phyloP scores from a whole-genome alignment of 108 stramenopile species.

The Nitzschia putrida region DNA sequence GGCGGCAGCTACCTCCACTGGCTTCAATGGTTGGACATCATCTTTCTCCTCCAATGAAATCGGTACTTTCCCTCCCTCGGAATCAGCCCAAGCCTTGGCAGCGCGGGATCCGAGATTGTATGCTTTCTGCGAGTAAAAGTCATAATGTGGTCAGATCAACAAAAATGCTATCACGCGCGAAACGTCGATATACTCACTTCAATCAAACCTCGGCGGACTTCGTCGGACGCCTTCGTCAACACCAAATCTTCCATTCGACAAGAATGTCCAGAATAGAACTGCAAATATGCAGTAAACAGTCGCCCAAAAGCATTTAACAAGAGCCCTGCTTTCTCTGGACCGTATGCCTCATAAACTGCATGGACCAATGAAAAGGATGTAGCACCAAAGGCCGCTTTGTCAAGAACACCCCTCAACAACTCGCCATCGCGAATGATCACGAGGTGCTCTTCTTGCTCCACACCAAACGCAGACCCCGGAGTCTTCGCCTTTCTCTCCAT shows the following conservation, averaged over 20 bases:
- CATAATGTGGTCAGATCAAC: neutral
- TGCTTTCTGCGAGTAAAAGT: conserved; percentile 42
- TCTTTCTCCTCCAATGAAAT: conserved; percentile 61
- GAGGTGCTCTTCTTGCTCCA: conserved; percentile 83
- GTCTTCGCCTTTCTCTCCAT: conserved; percentile 93
- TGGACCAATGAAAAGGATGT: conserved; percentile 93
- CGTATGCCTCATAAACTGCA: conserved; percentile 96
- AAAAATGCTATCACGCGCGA: neutral
- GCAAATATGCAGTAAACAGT: conserved; percentile 95
- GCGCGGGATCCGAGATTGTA: conserved; percentile 84
- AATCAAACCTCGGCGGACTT: conserved; percentile 64
- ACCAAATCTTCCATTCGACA: conserved; percentile 98
- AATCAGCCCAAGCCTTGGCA: conserved; percentile 91
- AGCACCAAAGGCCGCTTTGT: conserved; percentile 96
- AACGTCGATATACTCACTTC: conserved; percentile 27
- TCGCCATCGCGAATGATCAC: conserved; percentile 93
- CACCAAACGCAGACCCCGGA: conserved; percentile 86
- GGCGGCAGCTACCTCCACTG: conserved; percentile 77
- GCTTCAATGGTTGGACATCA: conserved; percentile 65
- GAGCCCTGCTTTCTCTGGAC: conserved; percentile 86
- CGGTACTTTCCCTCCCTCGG: conserved; percentile 88
- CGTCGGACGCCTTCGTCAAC: conserved; percentile 85
- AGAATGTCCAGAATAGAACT: conserved; percentile 94
- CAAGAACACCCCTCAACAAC: conserved; percentile 92
- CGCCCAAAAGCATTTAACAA: conserved; percentile 90